Conservation (phyloP, 441 rosid genomes). For the Gossypium davidsonii region DNA sequence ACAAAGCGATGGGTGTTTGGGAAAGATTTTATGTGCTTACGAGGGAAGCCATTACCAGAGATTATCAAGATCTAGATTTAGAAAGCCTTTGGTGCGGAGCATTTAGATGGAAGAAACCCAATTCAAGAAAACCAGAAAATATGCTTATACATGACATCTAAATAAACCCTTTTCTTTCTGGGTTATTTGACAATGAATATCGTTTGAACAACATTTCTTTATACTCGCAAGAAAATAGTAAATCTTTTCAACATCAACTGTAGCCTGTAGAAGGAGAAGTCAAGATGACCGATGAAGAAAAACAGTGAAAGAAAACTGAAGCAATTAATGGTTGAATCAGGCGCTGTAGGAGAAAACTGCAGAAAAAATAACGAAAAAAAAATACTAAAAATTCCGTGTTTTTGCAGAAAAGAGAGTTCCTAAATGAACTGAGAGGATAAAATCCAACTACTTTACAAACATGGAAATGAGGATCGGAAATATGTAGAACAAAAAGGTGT, state of each 20-base stretch:
- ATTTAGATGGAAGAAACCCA: conserved; percentile 22
- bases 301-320: conserved; percentile 9
- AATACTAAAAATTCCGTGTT: background rate
- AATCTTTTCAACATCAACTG: conserved; percentile 4
- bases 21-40: conserved; percentile 19
- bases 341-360: conserved; percentile 13
- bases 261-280: background rate
- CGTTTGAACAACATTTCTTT: background rate
- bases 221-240: conserved; percentile 4
- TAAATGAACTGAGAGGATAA: conserved; percentile 12
- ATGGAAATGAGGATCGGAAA: background rate
- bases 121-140: conserved; percentile 22
- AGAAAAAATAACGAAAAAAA: no score
- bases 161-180: background rate
- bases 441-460: conserved; percentile 3
- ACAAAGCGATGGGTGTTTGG: conserved; percentile 14
- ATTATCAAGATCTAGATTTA: conserved; percentile 31
- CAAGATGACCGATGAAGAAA: conserved; percentile 7
- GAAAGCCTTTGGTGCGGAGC: conserved; percentile 23
- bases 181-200: background rate
- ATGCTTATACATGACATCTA: conserved; percentile 22
- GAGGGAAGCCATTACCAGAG: conserved; percentile 44
- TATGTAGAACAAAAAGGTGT: background rate
- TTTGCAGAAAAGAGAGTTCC: conserved; percentile 12
- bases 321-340: conserved; percentile 18